These are phyloP conservation scores for Aechmea fasciata DNA, from an alignment of 176 grass and related monocot genomes.

Conservation along the genomic window DNA sequence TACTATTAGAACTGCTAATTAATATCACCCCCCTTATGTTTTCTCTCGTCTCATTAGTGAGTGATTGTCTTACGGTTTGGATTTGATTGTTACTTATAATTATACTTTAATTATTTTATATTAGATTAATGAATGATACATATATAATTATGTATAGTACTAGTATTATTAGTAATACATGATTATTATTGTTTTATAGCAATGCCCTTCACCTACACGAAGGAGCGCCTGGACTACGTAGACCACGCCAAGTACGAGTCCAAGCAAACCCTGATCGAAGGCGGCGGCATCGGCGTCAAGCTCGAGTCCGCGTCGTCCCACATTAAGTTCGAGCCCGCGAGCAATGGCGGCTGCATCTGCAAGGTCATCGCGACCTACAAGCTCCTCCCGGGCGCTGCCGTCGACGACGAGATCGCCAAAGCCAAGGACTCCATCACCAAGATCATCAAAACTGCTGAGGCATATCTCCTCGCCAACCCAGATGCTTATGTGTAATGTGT, in stretches of 20 bases:
- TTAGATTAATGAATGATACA: too few relatives aligned
- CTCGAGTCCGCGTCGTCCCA: slow-evolving; percentile 37
- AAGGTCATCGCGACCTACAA: slow-evolving; percentile 39
- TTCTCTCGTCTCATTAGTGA: too few relatives aligned
- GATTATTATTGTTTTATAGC: slow-evolving; percentile 10
- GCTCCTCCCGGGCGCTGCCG: slow-evolving; percentile 32
- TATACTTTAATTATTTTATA: too few relatives aligned
- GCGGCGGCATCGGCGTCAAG: slow-evolving; percentile 36
- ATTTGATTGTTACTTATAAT: too few relatives aligned
- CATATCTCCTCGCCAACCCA: slow-evolving; percentile 46
- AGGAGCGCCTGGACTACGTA: slow-evolving; percentile 53
- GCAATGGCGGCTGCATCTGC: slow-evolving; percentile 37
- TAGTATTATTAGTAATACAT: too few relatives aligned
- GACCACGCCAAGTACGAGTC: slow-evolving; percentile 50
- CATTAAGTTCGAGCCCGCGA: slow-evolving; percentile 52
- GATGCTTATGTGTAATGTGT: slow-evolving; percentile 23
- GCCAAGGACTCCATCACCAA: slow-evolving; percentile 28
- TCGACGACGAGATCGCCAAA: slow-evolving; percentile 30
- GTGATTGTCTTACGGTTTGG: too few relatives aligned
- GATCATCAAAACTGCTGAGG: slow-evolving; percentile 49
- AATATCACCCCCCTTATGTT: too few relatives aligned
- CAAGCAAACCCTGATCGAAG: slow-evolving; percentile 51
- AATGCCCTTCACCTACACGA: slow-evolving; percentile 34
- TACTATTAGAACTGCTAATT: too few relatives aligned
- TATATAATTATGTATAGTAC: too few relatives aligned